Evolutionary conservation across 1,284 basidiomycete species (phyloP).

Genomic region (Ceratobasidium sp.): DNA sequence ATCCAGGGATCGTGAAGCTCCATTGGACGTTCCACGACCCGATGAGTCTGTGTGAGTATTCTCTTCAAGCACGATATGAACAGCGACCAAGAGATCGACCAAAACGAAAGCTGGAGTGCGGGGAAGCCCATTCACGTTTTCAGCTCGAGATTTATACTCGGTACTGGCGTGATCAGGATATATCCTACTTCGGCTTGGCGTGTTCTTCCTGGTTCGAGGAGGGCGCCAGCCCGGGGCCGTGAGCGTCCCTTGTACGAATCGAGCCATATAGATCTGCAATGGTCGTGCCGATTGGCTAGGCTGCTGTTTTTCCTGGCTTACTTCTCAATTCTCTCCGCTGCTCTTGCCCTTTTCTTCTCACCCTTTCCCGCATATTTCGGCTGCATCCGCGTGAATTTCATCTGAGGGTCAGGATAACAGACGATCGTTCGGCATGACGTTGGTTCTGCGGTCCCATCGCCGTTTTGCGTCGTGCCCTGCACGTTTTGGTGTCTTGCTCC

Average conservation of each 20-base stretch:
- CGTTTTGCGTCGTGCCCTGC: not conserved
- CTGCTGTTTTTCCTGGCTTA: not conserved
- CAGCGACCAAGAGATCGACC: not conserved
- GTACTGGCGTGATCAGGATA: not conserved
- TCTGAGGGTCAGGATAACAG: not conserved
- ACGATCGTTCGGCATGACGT: slow-evolving; percentile 4
- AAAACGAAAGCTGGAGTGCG: not conserved
- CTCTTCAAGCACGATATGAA: slow-evolving; percentile 10
- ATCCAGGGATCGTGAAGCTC: slow-evolving; percentile 83
- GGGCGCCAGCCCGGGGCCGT: not conserved
- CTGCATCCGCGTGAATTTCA: not conserved
- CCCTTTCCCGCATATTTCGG: slow-evolving; percentile 1
- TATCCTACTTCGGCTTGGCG: slow-evolving; percentile 3
- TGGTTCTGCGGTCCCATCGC: not conserved
- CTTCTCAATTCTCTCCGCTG: not conserved
- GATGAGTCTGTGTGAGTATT: slow-evolving; percentile 77
- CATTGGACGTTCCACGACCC: slow-evolving; percentile 87
- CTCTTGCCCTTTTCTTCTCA: not conserved
- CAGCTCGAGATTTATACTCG: not conserved
- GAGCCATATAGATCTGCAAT: not conserved
- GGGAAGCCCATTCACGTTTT: not conserved
- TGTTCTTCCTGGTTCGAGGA: not conserved
- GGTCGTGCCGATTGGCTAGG: not conserved
- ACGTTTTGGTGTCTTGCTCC: slow-evolving; percentile 1
- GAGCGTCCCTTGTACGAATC: not conserved